Base-by-base conservation (phyloP, 148 eudicot species). In the Rhododendron molle region DNA sequence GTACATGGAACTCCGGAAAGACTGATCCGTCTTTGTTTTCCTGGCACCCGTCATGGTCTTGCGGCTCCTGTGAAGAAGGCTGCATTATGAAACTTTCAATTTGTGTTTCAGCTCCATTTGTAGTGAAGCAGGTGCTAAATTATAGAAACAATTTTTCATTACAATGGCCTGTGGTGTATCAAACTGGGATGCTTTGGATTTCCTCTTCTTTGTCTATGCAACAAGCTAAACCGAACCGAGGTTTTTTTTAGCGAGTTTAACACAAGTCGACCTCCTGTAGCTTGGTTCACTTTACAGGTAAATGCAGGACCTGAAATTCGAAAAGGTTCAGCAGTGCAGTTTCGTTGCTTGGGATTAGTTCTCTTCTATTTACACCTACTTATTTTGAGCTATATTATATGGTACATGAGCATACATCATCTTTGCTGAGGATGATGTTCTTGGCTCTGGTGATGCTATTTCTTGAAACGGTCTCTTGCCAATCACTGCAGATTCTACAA, bases 1-100 rank as follows among this genome's bases (percentile, higher is more conserved):
- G 78, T 92, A 81, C 92, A 93, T 95, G 98, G 95, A 95, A 2
- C 98, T 96, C 84, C 88, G 98, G 88, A 91, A 85, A 89, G 98
- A 96, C 79, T 96, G 88, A 83, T 79, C 32, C 32, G 60, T 58
- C 16, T 16, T 65, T 16, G 32, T 58, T 20, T 54, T 83, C 14
- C 52, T 58, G 58, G 50, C 38, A 23, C 1, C 47, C 80, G 21
- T 76, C 5, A 23, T 21, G 46, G 78, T 36, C 38, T 74, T 74
- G 78, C n/a, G 20, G 13, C 46, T 74, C 46, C 78, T 74, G n/a
- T 18, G 78, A 38, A 16, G 78, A 72, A 32, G 76, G 21, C n/a
- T 38, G 78, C 78, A 73, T 32, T 20, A 7, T 74, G 12, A 38
- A 13, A 36, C 38, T 18, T 74, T 16, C 44, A 74, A 36, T 8